These are phyloP conservation scores for Punica granatum DNA, from an alignment of 345 rosid species.

Conservation along the genomic window DNA sequence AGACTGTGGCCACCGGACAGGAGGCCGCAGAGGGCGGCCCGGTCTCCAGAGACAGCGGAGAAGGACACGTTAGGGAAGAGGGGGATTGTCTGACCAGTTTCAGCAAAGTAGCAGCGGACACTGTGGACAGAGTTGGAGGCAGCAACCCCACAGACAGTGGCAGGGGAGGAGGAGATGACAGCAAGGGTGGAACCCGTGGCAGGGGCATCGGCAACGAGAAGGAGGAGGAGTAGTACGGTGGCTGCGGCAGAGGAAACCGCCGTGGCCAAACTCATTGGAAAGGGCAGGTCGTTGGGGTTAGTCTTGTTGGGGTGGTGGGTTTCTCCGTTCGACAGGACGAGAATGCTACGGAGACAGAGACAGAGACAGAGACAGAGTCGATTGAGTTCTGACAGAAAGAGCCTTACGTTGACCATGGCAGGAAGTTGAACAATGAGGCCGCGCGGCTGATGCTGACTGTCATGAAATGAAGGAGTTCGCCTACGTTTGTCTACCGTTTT, in stretches of 20 bases:
- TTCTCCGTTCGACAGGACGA: neutral
- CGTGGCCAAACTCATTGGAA: slow-evolving; percentile 4
- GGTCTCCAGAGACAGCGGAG: slow-evolving; percentile 32
- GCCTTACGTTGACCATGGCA: too few species aligned
- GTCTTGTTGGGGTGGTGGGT: neutral
- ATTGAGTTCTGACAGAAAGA: too few species aligned
- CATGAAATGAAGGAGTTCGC: too few species aligned
- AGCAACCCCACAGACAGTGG: slow-evolving; percentile 32
- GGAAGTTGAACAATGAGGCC: too few species aligned
- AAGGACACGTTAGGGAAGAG: slow-evolving; percentile 29
- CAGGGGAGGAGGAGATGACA: slow-evolving; percentile 15
- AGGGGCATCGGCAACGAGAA: slow-evolving; percentile 11
- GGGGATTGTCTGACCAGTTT: slow-evolving; percentile 5
- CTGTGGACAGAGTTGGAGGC: slow-evolving; percentile 14
- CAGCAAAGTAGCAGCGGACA: slow-evolving; percentile 19
- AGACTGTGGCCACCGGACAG: slow-evolving; percentile 28
- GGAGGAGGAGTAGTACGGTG: neutral
- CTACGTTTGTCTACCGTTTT: too few species aligned
- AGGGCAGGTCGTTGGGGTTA: neutral
- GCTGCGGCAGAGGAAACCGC: neutral
- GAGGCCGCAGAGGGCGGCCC: slow-evolving; percentile 26
- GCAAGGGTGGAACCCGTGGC: slow-evolving; percentile 36
- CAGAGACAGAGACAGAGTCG: neutral
- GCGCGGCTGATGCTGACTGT: too few species aligned
- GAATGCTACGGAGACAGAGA: slow-evolving; percentile 3